These are phyloP conservation scores for Plasmodium falciparum DNA, from an alignment of 169 alveolate species.

Conservation along the genomic window DNA sequence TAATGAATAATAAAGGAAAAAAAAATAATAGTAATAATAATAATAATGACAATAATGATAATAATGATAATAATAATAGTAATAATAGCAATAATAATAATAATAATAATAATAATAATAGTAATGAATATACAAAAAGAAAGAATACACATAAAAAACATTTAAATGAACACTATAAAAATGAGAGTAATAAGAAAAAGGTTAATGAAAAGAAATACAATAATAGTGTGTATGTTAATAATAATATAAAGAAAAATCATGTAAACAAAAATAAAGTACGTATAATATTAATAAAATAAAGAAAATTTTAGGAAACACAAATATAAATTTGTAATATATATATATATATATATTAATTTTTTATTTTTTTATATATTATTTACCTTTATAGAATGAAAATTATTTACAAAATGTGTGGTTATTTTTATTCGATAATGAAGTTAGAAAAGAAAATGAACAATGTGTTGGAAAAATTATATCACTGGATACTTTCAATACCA, in stretches of 20 bases:
- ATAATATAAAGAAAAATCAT: conserved; percentile 22
- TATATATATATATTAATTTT: neutral
- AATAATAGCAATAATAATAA: conserved; percentile 10
- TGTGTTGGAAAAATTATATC: conserved; percentile 22
- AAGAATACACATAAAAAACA: conserved; percentile 23
- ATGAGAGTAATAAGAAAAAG: conserved; percentile 19
- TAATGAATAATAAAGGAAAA: neutral
- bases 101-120: neutral
- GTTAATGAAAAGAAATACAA: conserved; percentile 10
- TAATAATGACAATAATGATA: conserved; percentile 22
- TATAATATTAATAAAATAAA: conserved; percentile 3
- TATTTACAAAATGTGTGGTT: conserved; percentile 65
- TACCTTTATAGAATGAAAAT: conserved; percentile 26
- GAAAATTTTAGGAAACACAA: neutral
- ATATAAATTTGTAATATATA: neutral
- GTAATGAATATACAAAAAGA: conserved; percentile 18
- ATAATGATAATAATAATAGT: conserved; percentile 17
- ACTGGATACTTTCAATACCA: conserved; percentile 59
- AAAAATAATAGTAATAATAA: neutral
- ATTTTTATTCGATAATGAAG: conserved; percentile 56
- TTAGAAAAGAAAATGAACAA: conserved; percentile 47
- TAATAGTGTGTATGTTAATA: neutral
- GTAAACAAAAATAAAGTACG: conserved; percentile 34
- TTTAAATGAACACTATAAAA: conserved; percentile 18
- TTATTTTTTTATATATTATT: neutral